These are phyloP conservation scores for Sarocladiaceae sp. DNA, from an alignment of 2,329 filamentous ascomycete species.

Conservation along the genomic window DNA sequence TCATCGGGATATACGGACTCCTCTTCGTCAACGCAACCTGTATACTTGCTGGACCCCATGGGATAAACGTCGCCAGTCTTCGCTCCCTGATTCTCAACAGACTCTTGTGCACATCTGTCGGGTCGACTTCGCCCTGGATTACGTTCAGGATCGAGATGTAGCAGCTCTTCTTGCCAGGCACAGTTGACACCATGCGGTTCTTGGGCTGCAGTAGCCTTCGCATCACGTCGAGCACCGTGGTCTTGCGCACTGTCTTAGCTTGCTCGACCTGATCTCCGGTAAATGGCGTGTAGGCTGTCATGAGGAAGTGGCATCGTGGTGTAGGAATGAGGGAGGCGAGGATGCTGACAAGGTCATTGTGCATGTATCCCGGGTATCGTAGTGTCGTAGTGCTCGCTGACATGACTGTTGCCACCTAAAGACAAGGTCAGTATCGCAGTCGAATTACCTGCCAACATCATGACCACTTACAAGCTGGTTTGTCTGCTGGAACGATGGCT, in stretches of 20 bases:
- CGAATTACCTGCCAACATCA: not conserved
- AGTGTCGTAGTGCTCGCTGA: constrained; percentile 95
- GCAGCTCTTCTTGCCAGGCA: constrained; percentile 93
- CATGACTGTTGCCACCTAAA: constrained; percentile 91
- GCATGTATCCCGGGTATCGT: constrained; percentile 98
- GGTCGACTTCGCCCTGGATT: constrained; percentile 97
- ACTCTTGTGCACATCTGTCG: constrained; percentile 98
- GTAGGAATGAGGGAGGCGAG: constrained; percentile 94
- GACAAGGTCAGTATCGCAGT: constrained; percentile 10
- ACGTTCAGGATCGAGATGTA: constrained; percentile 99
- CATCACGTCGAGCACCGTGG: constrained; percentile 97
- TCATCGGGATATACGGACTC: constrained; percentile 91
- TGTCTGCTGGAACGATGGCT: constrained; percentile 94
- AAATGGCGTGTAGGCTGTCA: constrained; percentile 98
- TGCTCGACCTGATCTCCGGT: constrained; percentile 95
- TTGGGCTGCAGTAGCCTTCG: constrained; percentile 91
- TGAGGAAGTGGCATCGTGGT: constrained; percentile 94
- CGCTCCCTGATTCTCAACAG: constrained; percentile 92
- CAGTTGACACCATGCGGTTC: constrained; percentile 98
- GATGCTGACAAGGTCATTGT: constrained; percentile 97
- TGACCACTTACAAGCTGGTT: constrained; percentile 71
- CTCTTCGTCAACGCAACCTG: constrained; percentile 96
- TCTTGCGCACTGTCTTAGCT: constrained; percentile 96
- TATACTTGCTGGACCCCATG: constrained; percentile 96
- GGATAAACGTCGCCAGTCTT: constrained; percentile 91